phyloP scores from a whole-genome alignment of 2,329 filamentous ascomycete species.

The Bipolaris gigantea region DNA sequence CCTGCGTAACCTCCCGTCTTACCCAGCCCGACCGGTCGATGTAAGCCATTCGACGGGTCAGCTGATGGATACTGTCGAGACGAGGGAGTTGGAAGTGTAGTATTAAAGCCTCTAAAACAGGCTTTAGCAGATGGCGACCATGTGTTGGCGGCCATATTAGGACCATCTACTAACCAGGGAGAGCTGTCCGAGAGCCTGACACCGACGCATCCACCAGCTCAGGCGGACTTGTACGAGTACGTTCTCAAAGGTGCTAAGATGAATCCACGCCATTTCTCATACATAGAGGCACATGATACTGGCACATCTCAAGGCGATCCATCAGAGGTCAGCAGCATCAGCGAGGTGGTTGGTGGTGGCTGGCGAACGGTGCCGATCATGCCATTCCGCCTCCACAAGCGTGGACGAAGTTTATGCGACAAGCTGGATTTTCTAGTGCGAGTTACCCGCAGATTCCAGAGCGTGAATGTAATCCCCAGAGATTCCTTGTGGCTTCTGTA shows the following conservation, averaged over 20 bases:
- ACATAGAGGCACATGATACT: conserved; percentile 38
- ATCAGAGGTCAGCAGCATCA: conserved; percentile 24
- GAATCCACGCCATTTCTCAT: conserved; percentile 30
- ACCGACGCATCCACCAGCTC: conserved; percentile 22
- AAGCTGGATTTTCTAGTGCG: conserved; percentile 9
- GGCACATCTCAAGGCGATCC: conserved; percentile 35
- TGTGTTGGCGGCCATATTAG: conserved; percentile 34
- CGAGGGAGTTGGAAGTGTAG: conserved; percentile 15
- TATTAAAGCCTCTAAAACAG: conserved; percentile 33
- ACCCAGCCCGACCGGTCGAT: neutral
- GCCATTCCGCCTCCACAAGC: conserved; percentile 7
- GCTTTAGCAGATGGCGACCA: conserved; percentile 34
- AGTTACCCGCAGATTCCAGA: conserved; percentile 7
- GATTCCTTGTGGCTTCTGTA: conserved; percentile 6
- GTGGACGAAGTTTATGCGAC: conserved; percentile 12
- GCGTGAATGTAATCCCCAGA: conserved; percentile 7
- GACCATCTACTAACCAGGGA: conserved; percentile 34
- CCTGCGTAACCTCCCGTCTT: neutral
- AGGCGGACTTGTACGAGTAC: conserved; percentile 14
- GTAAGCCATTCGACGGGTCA: neutral
- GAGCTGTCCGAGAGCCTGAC: conserved; percentile 28
- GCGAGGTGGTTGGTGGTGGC: conserved; percentile 23
- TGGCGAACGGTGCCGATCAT: conserved; percentile 14
- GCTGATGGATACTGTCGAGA: conserved; percentile 3
- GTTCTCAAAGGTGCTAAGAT: conserved; percentile 34